phyloP scores from a whole-genome alignment of 306 rosid species.

The Cotoneaster glaucophyllus region DNA sequence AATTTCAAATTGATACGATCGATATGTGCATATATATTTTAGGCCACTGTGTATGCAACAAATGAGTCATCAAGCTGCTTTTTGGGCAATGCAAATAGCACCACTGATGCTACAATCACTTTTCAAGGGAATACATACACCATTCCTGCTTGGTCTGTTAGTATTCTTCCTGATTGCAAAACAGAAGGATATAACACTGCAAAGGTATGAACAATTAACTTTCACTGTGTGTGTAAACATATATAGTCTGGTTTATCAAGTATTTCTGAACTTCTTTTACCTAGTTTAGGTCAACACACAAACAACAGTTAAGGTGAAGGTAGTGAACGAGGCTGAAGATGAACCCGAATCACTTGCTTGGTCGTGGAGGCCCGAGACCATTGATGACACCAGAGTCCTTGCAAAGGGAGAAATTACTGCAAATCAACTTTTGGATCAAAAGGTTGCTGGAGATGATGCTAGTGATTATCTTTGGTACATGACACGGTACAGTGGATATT shows the following conservation, averaged over 20 bases:
- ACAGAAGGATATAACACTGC: constrained; percentile 48
- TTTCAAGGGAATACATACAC: constrained; percentile 16
- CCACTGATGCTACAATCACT: constrained; percentile 34
- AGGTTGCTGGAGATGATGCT: constrained; percentile 28
- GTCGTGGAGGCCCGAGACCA: constrained; percentile 47
- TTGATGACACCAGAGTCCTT: constrained; percentile 11
- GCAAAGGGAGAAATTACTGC: constrained; percentile 17
- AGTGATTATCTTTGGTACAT: constrained; percentile 62
- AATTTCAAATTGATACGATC: not conserved
- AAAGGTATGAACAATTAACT: constrained; percentile 6
- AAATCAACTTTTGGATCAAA: constrained; percentile 36
- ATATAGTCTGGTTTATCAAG: not conserved
- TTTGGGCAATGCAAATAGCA: constrained; percentile 35
- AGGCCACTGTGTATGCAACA: constrained; percentile 41
- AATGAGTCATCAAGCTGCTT: constrained; percentile 35
- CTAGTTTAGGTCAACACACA: constrained; percentile 42
- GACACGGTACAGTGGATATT: constrained; percentile 23
- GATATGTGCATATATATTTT: not conserved
- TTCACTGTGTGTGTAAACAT: not conserved
- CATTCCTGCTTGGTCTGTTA: constrained; percentile 67
- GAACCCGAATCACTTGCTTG: constrained; percentile 36
- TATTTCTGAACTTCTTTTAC: not conserved
- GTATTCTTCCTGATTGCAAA: constrained; percentile 46
- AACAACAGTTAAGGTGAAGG: constrained; percentile 40
- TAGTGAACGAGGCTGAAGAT: constrained; percentile 25